phyloP scores from a whole-genome alignment of 306 rosid genomes.

The Hippophae rhamnoides region DNA sequence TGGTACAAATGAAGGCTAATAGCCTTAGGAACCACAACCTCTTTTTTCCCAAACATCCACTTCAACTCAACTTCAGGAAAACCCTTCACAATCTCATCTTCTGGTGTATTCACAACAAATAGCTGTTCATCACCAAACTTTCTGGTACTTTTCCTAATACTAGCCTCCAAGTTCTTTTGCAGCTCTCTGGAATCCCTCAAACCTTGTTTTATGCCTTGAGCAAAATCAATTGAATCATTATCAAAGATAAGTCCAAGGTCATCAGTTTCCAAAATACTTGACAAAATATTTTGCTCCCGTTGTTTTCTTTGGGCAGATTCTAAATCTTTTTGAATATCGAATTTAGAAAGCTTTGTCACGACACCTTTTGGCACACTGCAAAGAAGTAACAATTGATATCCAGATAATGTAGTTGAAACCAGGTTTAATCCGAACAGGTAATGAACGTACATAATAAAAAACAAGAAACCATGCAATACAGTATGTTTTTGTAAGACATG shows the following conservation, averaged over 20 bases:
- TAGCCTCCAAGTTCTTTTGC: constrained; percentile 56
- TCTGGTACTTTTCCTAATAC: constrained; percentile 48
- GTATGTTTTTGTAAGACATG: neutral
- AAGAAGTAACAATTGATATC: constrained; percentile 26
- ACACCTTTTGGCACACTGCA: constrained; percentile 49
- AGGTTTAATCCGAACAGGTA: constrained; percentile 12
- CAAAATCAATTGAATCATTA: constrained; percentile 52
- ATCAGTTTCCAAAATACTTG: constrained; percentile 55
- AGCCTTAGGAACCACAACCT: constrained; percentile 77
- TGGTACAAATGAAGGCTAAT: constrained; percentile 64
- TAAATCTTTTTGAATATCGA: constrained; percentile 63
- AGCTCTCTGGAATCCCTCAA: constrained; percentile 66
- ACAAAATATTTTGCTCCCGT: constrained; percentile 65
- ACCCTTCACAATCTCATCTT: constrained; percentile 71
- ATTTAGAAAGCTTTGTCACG: constrained; percentile 57
- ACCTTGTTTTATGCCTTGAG: constrained; percentile 41
- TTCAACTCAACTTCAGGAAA: constrained; percentile 80
- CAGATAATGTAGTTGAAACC: constrained; percentile 20
- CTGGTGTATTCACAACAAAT: constrained; percentile 45
- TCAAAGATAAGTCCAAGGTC: constrained; percentile 50
- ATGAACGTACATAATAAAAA: neutral
- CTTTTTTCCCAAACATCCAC: constrained; percentile 88
- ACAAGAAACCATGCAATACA: neutral
- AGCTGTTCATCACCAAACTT: constrained; percentile 66
- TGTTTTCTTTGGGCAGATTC: constrained; percentile 61